phyloP scores from a whole-genome alignment of 495 filamentous ascomycete species.

The Corynascus novoguineensis region DNA sequence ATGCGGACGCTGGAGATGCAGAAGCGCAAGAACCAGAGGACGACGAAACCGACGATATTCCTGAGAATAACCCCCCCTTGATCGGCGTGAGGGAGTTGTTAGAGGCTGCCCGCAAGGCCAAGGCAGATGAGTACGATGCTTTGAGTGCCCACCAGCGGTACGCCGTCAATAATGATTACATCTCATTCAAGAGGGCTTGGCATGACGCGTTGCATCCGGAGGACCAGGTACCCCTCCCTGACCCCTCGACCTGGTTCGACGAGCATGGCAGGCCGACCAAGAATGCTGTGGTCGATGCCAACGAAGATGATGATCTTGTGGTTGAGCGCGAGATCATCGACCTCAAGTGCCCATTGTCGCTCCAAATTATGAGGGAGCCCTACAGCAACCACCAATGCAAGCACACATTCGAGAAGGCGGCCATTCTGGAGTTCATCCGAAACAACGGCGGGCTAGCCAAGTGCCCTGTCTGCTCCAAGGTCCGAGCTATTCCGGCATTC shows the following conservation, averaged over 20 bases:
- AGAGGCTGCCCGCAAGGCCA: conserved; percentile 31
- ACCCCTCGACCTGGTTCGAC: conserved; percentile 68
- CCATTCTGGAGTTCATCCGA: conserved; percentile 61
- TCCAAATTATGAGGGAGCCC: conserved; percentile 66
- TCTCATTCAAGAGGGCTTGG: conserved; percentile 67
- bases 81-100: conserved; percentile 32
- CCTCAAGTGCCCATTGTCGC: conserved; percentile 76
- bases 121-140: conserved; percentile 34
- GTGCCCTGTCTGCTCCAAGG: conserved; percentile 44
- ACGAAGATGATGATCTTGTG: conserved; percentile 66
- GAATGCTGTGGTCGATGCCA: conserved; percentile 30
- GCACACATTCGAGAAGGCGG: conserved; percentile 73
- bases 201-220: conserved; percentile 68
- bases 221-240: conserved; percentile 59
- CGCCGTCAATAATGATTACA: conserved; percentile 71
- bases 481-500: conserved; percentile 14
- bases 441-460: conserved; percentile 29
- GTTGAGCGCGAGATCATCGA: conserved; percentile 64
- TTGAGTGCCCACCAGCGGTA: conserved; percentile 51
- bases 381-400: conserved; percentile 70
- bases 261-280: conserved; percentile 42
- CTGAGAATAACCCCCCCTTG: conserved; percentile 17
- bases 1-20: conserved; percentile 30
- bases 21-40: conserved; percentile 28
- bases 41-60: conserved; percentile 27